These are phyloP conservation scores for Apium graveolens DNA, from an alignment of 129 eudicot species.

Conservation along the genomic window DNA sequence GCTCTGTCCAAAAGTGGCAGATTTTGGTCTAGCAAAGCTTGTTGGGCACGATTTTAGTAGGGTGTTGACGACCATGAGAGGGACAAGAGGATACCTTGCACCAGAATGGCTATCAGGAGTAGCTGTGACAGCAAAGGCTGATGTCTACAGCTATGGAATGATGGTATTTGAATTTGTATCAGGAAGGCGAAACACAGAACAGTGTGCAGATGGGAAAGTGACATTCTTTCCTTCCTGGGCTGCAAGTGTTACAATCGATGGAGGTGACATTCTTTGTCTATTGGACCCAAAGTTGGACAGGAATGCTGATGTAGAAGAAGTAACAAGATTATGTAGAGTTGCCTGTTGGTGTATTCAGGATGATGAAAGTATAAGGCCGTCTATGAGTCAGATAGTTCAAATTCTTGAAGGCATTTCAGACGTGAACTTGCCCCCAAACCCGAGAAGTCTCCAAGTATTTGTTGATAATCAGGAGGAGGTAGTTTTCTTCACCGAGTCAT, in stretches of 20 bases:
- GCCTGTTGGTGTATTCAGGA: conserved; percentile 81
- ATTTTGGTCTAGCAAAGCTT: conserved; percentile 75
- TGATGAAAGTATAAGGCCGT: conserved; percentile 50
- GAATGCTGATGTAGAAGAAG: conserved; percentile 41
- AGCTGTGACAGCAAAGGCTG: conserved; percentile 65
- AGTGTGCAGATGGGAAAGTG: conserved; percentile 21
- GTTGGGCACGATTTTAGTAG: conserved; percentile 64
- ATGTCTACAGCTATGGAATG: conserved; percentile 82
- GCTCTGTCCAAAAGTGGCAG: conserved; percentile 44
- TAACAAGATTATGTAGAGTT: conserved; percentile 41
- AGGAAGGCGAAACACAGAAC: conserved; percentile 42
- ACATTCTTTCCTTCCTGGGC: conserved; percentile 42
- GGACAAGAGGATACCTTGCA: conserved; percentile 62
- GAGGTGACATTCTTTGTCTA: conserved; percentile 54
- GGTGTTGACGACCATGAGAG: conserved; percentile 68
- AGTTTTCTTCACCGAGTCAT: conserved; percentile 32
- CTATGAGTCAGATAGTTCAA: conserved; percentile 57
- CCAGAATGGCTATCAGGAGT: conserved; percentile 73
- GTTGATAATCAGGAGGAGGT: conserved; percentile 19
- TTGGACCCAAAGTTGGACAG: conserved; percentile 44
- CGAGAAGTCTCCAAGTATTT: conserved; percentile 30
- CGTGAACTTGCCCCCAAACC: conserved; percentile 55
- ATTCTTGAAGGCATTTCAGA: conserved; percentile 64
- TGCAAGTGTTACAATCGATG: conserved; percentile 27
- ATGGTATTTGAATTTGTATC: conserved; percentile 55